These are phyloP conservation scores for Stagonosporopsis cucurbitacearum DNA, from an alignment of 2,329 filamentous ascomycete genomes.

Conservation along the genomic window DNA sequence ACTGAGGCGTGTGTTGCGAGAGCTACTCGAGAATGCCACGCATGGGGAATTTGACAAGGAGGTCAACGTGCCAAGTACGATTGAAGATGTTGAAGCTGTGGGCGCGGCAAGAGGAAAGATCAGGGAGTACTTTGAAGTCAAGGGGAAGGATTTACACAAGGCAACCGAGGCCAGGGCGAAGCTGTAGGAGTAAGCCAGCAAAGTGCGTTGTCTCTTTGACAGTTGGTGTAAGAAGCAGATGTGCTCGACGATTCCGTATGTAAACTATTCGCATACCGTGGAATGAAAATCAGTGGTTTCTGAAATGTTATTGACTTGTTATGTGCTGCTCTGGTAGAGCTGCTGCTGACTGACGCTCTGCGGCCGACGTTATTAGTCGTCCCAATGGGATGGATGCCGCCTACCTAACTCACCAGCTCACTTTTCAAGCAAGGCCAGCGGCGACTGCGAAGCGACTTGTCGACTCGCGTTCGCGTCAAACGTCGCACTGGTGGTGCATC, in stretches of 20 bases:
- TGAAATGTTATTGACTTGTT: too few relatives aligned
- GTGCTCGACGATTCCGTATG: background rate
- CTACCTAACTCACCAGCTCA: background rate
- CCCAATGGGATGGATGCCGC: too few relatives aligned
- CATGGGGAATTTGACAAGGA: constrained; percentile 74
- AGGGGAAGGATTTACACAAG: constrained; percentile 46
- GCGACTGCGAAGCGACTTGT: background rate
- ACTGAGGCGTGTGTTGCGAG: constrained; percentile 77
- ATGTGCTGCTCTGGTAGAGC: too few relatives aligned
- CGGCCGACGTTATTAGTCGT: too few relatives aligned
- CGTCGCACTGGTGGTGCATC: constrained; percentile 9
- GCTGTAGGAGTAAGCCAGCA: constrained; percentile 39
- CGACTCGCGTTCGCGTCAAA: background rate
- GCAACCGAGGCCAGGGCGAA: constrained; percentile 52
- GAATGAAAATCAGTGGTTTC: too few relatives aligned
- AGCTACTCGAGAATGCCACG: constrained; percentile 82
- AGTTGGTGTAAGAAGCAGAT: too few relatives aligned
- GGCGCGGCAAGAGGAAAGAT: constrained; percentile 75
- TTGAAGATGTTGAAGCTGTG: constrained; percentile 80
- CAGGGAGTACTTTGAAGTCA: constrained; percentile 73
- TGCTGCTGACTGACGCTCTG: too few relatives aligned
- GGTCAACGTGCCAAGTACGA: constrained; percentile 79
- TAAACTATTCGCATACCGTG: too few relatives aligned
- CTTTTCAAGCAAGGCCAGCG: background rate
- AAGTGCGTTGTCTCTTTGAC: background rate